These are phyloP conservation scores for Lunularia cruciata DNA, from an alignment of 225 moss, liverwort and hornwort species.

Conservation along the genomic window DNA sequence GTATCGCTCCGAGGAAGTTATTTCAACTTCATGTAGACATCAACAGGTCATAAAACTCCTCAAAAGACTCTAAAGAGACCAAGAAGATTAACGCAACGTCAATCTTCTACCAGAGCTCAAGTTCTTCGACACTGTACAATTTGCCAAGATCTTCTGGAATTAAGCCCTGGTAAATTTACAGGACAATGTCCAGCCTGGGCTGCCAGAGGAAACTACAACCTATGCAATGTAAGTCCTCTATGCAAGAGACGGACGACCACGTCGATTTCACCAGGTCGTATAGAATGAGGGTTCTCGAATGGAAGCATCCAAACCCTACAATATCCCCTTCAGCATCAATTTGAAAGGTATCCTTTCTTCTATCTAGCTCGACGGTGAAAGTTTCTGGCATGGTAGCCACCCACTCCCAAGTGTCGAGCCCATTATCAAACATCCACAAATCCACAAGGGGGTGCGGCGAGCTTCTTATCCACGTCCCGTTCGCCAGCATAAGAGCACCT, in stretches of 20 bases:
- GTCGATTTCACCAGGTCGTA: conserved; percentile 32
- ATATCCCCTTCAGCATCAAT: conserved; percentile 46
- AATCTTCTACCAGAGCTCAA: no score
- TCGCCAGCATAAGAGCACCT: conserved; percentile 40
- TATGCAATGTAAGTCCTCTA: conserved; percentile 35
- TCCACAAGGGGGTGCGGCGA: conserved; percentile 35
- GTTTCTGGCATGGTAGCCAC: conserved; percentile 33
- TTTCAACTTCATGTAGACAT: neutral
- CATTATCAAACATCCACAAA: conserved; percentile 39
- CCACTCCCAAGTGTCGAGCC: conserved; percentile 28
- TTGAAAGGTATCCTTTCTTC: conserved; percentile 34
- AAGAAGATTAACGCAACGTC: neutral
- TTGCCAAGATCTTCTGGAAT: neutral
- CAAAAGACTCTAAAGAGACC: no score
- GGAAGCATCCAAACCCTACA: conserved; percentile 34
- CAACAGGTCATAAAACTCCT: neutral
- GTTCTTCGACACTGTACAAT: neutral
- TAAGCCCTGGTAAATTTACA: conserved; percentile 3
- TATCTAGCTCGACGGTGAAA: conserved; percentile 31
- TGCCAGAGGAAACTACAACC: conserved; percentile 41
- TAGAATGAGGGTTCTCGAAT: conserved; percentile 36
- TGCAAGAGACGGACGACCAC: conserved; percentile 43
- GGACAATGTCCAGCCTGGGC: conserved; percentile 38
- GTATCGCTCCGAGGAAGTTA: neutral
- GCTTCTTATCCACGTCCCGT: conserved; percentile 20